Evolutionary conservation across 2,329 filamentous ascomycete species (phyloP), one percentile per base, ranked within the genome.

Genomic region (Exophiala oligosperma): DNA sequence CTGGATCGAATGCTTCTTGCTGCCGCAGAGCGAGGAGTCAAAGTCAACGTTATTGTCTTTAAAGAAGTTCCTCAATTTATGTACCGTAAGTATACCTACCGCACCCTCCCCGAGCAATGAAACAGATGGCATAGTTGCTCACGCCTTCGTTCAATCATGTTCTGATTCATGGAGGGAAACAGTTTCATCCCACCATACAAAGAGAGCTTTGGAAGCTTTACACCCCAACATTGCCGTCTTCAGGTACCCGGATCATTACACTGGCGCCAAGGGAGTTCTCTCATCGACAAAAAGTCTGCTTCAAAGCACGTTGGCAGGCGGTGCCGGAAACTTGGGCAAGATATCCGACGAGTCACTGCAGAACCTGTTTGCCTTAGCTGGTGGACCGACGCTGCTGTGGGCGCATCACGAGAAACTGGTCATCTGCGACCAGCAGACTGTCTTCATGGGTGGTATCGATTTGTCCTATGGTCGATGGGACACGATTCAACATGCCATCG

Each of bases 331-430:
- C 40, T 72, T 83, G 0, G 81, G 85, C 17, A 87, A 87, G 66
- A 78, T 91, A 41, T 88, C 90, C 0, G 80, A 81, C 26, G 89
- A 93, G 67, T 83, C 88, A 1, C 71, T 96, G 48, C 89, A 91
- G 70, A 84, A 86, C 0, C 74, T 96, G 1, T 96, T 96, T 68
- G 92, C 92, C 54, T 88, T 90, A 49, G 84, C 85, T 32, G 89
- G 92, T 28, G 91, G 89, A 65, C 84, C 91, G 1, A 88, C 95
- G 8, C 76, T 96, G 1, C 96, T 91, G 74, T 96, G 92, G 92
- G 90, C 91, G 2, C 92, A 96, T 67, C 92, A 96, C 66, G 92
- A 96, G 75, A 96, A 96, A 74, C 82, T 96, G 0, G 91, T 90
- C 65, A 71, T 96, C 1, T 76, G 96, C 11, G 92, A 96, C 71